Conservation (phyloP, 495 filamentous ascomycete species). For the Talaromyces proteolyticus region DNA sequence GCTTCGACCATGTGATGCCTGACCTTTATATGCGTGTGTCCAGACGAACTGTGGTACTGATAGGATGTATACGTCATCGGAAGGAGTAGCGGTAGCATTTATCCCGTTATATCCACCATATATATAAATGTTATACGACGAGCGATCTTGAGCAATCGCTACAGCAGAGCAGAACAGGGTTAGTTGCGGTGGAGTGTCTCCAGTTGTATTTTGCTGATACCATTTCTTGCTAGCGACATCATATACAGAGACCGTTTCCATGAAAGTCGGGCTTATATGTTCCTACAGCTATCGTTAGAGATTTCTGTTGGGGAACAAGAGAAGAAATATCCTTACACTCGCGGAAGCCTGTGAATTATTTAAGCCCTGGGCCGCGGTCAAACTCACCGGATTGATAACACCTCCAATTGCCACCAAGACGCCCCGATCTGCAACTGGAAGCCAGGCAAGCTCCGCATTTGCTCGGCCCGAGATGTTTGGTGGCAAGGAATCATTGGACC, state of each 20-base stretch:
- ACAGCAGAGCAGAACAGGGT: slow-evolving; percentile 63
- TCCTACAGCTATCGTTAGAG: slow-evolving; percentile 18
- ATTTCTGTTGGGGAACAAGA: not conserved
- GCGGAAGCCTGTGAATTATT: slow-evolving; percentile 27
- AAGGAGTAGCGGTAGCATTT: slow-evolving; percentile 23
- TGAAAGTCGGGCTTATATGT: slow-evolving; percentile 49
- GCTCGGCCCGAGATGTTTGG: slow-evolving; percentile 45
- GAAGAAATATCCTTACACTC: slow-evolving; percentile 29
- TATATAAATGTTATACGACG: slow-evolving; percentile 67
- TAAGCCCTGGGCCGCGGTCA: slow-evolving; percentile 7
- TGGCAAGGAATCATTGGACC: slow-evolving; percentile 52
- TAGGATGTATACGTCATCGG: slow-evolving; percentile 67
- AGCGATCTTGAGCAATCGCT: slow-evolving; percentile 52
- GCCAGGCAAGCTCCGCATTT: slow-evolving; percentile 62
- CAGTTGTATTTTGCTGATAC: slow-evolving; percentile 53
- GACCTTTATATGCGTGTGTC: slow-evolving; percentile 52
- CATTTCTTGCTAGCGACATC: slow-evolving; percentile 52
- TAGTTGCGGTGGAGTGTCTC: slow-evolving; percentile 42
- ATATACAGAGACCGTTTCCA: slow-evolving; percentile 62
- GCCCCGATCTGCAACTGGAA: slow-evolving; percentile 58
- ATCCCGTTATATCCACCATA: slow-evolving; percentile 65
- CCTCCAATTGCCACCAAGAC: slow-evolving; percentile 64
- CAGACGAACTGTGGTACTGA: slow-evolving; percentile 75
- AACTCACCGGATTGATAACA: slow-evolving; percentile 46
- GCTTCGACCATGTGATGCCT: slow-evolving; percentile 41